These are phyloP conservation scores for Podospora bellae-mahoneyi DNA, from an alignment of 495 filamentous ascomycete species.

Conservation along the genomic window DNA sequence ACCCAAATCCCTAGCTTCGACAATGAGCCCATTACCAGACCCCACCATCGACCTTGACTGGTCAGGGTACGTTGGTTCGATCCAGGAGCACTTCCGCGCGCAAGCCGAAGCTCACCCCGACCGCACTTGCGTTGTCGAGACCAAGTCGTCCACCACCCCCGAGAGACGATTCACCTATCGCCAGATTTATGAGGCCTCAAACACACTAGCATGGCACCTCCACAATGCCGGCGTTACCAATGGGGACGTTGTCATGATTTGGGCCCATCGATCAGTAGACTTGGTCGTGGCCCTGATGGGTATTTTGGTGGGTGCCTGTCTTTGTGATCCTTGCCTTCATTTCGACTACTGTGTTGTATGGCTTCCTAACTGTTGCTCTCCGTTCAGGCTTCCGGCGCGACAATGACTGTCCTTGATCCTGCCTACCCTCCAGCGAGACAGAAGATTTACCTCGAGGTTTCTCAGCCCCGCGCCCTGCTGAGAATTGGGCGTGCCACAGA, in stretches of 20 bases:
- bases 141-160: constrained; percentile 57
- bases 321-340: neutral
- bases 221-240: constrained; percentile 66
- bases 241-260: constrained; percentile 94
- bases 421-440: constrained; percentile 85
- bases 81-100: constrained; percentile 41
- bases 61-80: constrained; percentile 67
- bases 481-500: constrained; percentile 74
- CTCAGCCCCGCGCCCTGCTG: constrained; percentile 74
- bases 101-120: constrained; percentile 75
- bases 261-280: constrained; percentile 75
- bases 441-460: constrained; percentile 86
- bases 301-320: constrained; percentile 39
- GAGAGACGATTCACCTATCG: constrained; percentile 74
- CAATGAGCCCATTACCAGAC: constrained; percentile 56
- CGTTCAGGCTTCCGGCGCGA: constrained; percentile 57
- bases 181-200: constrained; percentile 84
- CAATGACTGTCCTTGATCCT: constrained; percentile 82
- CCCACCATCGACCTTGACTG: constrained; percentile 77
- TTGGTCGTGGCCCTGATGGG: constrained; percentile 65
- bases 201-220: constrained; percentile 74
- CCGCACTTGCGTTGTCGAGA: constrained; percentile 79
- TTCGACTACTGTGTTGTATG: neutral
- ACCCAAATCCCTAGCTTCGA: neutral
- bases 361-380: neutral